These are phyloP conservation scores for Cnidoscolus chayamansa DNA, from an alignment of 441 rosid genomes.

Conservation along the genomic window DNA sequence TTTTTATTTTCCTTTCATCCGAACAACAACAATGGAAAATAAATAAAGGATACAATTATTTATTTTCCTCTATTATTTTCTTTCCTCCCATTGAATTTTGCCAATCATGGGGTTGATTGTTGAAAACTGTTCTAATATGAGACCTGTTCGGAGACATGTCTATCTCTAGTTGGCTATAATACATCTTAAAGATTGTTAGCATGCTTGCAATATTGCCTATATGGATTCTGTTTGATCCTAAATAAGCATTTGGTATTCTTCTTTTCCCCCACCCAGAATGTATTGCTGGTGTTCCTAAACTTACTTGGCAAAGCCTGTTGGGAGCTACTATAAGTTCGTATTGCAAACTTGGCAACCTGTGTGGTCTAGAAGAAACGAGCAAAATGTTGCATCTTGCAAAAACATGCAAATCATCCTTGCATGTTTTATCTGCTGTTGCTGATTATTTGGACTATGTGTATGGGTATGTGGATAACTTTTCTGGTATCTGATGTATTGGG, in stretches of 20 bases:
- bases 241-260: not conserved
- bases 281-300: slow-evolving; percentile 46
- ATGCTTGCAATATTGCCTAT: not conserved
- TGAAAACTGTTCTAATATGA: not conserved
- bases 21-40: too few species aligned
- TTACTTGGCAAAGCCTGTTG: slow-evolving; percentile 68
- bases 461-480: slow-evolving; percentile 47
- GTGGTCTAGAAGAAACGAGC: slow-evolving; percentile 41
- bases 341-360: slow-evolving; percentile 33
- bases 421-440: slow-evolving; percentile 71
- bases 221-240: slow-evolving; percentile 7
- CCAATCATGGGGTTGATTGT: not conserved
- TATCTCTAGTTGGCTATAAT: slow-evolving; percentile 11
- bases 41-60: too few species aligned
- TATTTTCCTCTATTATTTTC: too few species aligned
- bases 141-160: not conserved
- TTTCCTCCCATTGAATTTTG: too few species aligned
- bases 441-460: slow-evolving; percentile 64
- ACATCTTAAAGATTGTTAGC: not conserved
- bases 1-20: too few species aligned
- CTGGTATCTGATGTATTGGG: slow-evolving; percentile 2
- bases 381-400: slow-evolving; percentile 62
- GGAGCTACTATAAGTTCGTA: slow-evolving; percentile 68
- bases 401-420: slow-evolving; percentile 60
- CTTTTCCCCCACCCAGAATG: slow-evolving; percentile 33